A percentile compares a stretch with the other conserved stretches of the same genome.
These are phyloP conservation scores for Ambrosiella beaveri DNA, from an alignment of 2,329 filamentous ascomycete species.

Conservation along the genomic window DNA sequence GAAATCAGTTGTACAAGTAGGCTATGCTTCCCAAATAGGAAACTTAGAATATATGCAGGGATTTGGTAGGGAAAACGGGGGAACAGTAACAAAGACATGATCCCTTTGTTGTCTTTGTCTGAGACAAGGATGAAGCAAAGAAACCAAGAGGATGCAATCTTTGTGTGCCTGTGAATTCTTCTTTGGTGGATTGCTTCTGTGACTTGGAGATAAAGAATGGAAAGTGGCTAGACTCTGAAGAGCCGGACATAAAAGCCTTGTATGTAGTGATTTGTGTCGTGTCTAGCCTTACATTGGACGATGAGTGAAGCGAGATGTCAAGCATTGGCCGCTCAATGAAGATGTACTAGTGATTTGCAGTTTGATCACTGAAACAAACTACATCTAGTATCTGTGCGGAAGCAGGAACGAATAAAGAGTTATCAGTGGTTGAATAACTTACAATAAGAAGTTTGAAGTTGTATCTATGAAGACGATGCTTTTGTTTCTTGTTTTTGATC, in stretches of 20 bases:
- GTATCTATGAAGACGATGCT: too few species aligned
- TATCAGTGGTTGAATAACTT: not conserved
- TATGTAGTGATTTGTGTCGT: too few species aligned
- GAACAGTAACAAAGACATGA: not conserved
- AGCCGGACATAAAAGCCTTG: too few species aligned
- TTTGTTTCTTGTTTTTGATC: too few species aligned
- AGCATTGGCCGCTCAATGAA: not conserved
- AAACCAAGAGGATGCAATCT: not conserved
- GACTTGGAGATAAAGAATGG: not conserved
- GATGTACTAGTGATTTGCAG: not conserved
- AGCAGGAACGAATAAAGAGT: not conserved
- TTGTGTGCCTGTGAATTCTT: not conserved
- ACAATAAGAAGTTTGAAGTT: too few species aligned
- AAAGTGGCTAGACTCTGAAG: not conserved
- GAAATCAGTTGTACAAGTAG: not conserved
- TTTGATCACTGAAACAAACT: not conserved
- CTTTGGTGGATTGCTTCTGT: not conserved
- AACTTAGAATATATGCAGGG: not conserved
- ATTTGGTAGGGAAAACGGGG: not conserved
- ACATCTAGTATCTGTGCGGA: not conserved
- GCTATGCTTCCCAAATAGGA: not conserved
- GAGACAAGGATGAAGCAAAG: not conserved
- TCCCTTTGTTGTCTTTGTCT: not conserved
- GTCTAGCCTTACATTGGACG: too few species aligned
- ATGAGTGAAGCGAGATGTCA: not conserved